Percentiles rank a stretch among this genome's conserved stretches.
Evolutionary conservation across 805 yeast species (phyloP).

Genomic region (Sugiyamaella boreocaroliniensis): DNA sequence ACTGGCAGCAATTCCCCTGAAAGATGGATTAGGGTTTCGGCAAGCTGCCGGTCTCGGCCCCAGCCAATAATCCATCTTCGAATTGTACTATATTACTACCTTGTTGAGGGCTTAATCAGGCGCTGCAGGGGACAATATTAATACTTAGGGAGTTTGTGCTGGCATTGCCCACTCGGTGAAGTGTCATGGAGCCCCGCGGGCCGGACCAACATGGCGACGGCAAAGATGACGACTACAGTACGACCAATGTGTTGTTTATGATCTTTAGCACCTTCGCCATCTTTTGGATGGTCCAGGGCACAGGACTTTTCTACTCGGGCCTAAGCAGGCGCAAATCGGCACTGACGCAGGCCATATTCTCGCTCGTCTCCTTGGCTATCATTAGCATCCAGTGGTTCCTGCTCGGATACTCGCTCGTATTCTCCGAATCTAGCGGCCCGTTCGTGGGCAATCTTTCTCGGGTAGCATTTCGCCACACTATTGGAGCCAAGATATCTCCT

Average conservation of each 20-base stretch:
- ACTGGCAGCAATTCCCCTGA: not conserved
- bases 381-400: slow-evolving; percentile 63
- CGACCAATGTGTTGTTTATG: slow-evolving; percentile 16
- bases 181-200: not conserved
- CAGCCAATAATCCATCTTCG: not conserved
- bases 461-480: slow-evolving; percentile 46
- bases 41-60: not conserved
- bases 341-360: slow-evolving; percentile 56
- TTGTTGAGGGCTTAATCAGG: too few species aligned
- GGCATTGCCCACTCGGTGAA: not conserved
- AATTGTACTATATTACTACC: not conserved
- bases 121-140: too few species aligned
- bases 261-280: slow-evolving; percentile 19
- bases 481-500: slow-evolving; percentile 39
- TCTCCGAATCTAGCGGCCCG: slow-evolving; percentile 33
- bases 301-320: slow-evolving; percentile 61
- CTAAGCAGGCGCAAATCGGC: slow-evolving; percentile 62
- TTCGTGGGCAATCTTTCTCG: slow-evolving; percentile 52
- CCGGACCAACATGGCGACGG: not conserved
- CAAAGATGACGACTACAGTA: slow-evolving; percentile 1
- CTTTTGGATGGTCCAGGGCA: slow-evolving; percentile 24
- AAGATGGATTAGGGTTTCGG: not conserved
- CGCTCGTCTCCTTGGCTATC: slow-evolving; percentile 53
- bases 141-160: too few species aligned
- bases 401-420: slow-evolving; percentile 53